Evolutionary conservation across 2,329 filamentous ascomycete genomes (phyloP).

Genomic region (Aspergillus candidus): DNA sequence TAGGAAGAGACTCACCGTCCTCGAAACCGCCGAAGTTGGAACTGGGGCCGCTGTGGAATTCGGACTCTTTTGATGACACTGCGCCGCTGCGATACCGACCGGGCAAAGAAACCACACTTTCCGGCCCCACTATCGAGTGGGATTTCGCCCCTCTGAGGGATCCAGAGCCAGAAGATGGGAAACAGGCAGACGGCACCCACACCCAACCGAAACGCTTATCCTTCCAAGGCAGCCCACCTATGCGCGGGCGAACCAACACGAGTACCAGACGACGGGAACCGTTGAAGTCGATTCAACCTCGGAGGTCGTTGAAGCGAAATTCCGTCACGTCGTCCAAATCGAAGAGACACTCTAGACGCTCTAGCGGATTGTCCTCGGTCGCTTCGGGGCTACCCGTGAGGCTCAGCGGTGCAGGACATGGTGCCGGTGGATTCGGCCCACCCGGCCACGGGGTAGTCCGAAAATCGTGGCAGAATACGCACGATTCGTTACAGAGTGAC

Average conservation of each 20-base stretch:
- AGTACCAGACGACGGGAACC: constrained; percentile 30
- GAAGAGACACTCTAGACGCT: constrained; percentile 32
- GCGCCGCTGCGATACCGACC: constrained; percentile 13
- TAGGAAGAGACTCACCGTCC: constrained; percentile 18
- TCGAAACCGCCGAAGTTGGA: constrained; percentile 32
- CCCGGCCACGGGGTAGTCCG: constrained; percentile 30
- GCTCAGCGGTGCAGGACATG: constrained; percentile 38
- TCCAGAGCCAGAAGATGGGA: constrained; percentile 17
- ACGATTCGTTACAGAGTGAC: constrained; percentile 28
- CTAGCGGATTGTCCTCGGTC: constrained; percentile 33
- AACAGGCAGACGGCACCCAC: constrained; percentile 14
- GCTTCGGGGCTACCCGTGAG: constrained; percentile 35
- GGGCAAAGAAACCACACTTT: constrained; percentile 21
- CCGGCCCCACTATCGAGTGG: constrained; percentile 27
- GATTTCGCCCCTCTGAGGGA: constrained; percentile 22
- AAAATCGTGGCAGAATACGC: constrained; percentile 35
- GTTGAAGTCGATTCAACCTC: constrained; percentile 30
- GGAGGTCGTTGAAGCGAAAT: constrained; percentile 31
- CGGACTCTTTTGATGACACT: constrained; percentile 20
- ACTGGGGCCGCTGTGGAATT: constrained; percentile 28
- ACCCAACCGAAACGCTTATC: constrained; percentile 24
- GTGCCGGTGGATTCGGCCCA: constrained; percentile 35
- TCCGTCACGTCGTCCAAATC: constrained; percentile 32
- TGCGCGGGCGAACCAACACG: constrained; percentile 24
- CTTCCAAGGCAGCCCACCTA: constrained; percentile 22